A percentile compares a stretch with the other conserved stretches of the same genome.
Conservation (phyloP, 768 basidiomycete genomes). For the Amanita rimosa region DNA sequence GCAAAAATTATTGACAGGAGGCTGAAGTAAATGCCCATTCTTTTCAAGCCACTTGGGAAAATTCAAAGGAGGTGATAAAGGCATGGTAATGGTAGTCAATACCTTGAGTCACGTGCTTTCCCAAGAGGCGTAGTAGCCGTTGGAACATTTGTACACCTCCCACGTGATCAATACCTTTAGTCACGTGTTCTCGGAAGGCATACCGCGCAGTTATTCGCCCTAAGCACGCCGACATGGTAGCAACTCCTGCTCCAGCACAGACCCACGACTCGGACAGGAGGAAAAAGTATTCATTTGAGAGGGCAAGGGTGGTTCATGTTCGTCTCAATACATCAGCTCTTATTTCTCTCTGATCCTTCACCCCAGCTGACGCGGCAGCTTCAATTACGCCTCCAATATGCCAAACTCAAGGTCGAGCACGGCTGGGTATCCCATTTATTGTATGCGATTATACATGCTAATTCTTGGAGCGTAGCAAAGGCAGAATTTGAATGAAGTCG, state of each 20-base stretch:
- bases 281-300: slow-evolving; percentile 41
- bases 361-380: slow-evolving; percentile 57
- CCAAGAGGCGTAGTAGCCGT: no score
- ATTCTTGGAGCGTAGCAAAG: slow-evolving; percentile 40
- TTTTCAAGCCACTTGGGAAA: slow-evolving; percentile 81
- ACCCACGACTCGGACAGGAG: slow-evolving; percentile 28
- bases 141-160: no score
- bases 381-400: slow-evolving; percentile 66
- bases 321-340: slow-evolving; percentile 11
- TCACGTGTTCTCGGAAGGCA: slow-evolving; percentile 9
- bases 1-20: slow-evolving; percentile 90
- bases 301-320: slow-evolving; percentile 48
- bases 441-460: neutral
- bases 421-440: slow-evolving; percentile 50
- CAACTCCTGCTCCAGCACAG: slow-evolving; percentile 18
- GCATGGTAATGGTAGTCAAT: slow-evolving; percentile 33
- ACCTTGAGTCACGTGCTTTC: neutral
- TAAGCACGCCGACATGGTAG: slow-evolving; percentile 19
- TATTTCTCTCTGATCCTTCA: neutral
- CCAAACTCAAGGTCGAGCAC: slow-evolving; percentile 68
- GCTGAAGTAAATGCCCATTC: slow-evolving; percentile 71
- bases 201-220: neutral
- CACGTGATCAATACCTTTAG: slow-evolving; percentile 10
- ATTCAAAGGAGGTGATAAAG: slow-evolving; percentile 74
- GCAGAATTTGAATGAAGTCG: slow-evolving; percentile 71